Evolutionary conservation across 176 grass and related monocot genomes (phyloP).

Genomic region (Oryza coarctata): DNA sequence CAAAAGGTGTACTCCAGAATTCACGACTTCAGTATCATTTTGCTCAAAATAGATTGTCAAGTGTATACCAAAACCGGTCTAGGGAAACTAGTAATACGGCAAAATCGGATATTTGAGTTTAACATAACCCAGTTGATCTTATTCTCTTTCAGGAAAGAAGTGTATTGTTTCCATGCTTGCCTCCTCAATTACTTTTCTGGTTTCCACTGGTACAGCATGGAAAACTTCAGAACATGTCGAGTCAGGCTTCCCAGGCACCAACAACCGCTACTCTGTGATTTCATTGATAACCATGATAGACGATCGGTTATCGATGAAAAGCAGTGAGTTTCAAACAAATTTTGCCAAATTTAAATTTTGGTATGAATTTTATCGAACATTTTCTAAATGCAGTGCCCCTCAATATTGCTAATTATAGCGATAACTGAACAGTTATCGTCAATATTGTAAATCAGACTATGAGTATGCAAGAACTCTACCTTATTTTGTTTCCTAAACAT

Average conservation of each 20-base stretch:
- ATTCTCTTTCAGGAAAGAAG: not conserved
- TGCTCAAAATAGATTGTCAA: not conserved
- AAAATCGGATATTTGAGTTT: not conserved
- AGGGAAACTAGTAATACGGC: not conserved
- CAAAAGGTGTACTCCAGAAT: not conserved
- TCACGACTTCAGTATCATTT: not conserved
- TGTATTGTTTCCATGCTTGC: not conserved
- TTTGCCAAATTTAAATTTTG: not conserved
- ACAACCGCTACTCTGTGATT: not conserved
- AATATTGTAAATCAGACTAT: not conserved
- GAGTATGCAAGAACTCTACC: not conserved
- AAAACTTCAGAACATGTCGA: not conserved
- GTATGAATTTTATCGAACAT: too few species aligned
- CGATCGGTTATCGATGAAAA: too few species aligned
- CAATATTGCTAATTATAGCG: too few species aligned
- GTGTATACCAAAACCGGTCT: not conserved
- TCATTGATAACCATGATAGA: not conserved
- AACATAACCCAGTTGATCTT: not conserved
- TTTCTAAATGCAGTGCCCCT: too few species aligned
- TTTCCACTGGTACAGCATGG: not conserved
- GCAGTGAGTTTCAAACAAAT: too few species aligned
- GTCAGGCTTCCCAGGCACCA: not conserved
- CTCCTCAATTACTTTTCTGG: not conserved
- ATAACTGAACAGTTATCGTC: too few species aligned
- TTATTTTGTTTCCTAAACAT: not conserved